Evolutionary conservation across 2,329 filamentous ascomycete species (phyloP).

Genomic region (Penicillium sp.): DNA sequence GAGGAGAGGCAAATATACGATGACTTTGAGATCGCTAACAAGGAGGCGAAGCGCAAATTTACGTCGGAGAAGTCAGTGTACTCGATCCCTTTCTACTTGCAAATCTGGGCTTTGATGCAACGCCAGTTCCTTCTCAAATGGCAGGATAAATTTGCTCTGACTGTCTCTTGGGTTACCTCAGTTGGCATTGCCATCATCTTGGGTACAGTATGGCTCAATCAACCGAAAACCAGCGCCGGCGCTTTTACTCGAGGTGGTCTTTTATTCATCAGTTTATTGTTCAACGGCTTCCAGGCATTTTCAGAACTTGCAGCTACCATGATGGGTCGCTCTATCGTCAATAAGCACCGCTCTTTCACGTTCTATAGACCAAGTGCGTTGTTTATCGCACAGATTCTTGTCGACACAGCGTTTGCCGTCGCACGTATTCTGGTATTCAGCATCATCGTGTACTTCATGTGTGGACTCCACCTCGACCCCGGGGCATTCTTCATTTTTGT

Average conservation of each 20-base stretch:
- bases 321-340: conserved; percentile 70
- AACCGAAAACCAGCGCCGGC: conserved; percentile 60
- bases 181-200: conserved; percentile 74
- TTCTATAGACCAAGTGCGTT: conserved; percentile 78
- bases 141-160: conserved; percentile 76
- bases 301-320: conserved; percentile 72
- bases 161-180: conserved; percentile 66
- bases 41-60: conserved; percentile 71
- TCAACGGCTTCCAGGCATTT: conserved; percentile 86
- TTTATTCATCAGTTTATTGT: conserved; percentile 73
- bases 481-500: conserved; percentile 76
- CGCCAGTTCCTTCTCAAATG: conserved; percentile 81
- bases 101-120: conserved; percentile 78
- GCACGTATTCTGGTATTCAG: conserved; percentile 68
- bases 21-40: conserved; percentile 72
- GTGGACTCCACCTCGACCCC: conserved; percentile 62
- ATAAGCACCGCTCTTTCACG: conserved; percentile 78
- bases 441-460: conserved; percentile 78
- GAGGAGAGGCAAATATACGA: conserved; percentile 65
- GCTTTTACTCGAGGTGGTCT: conserved; percentile 80
- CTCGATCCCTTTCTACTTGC: conserved; percentile 74
- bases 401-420: conserved; percentile 69
- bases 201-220: conserved; percentile 73
- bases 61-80: conserved; percentile 73
- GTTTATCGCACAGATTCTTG: conserved; percentile 77